phyloP scores from a whole-genome alignment of 352 stramenopile species.

The Phytophthora multivora region DNA sequence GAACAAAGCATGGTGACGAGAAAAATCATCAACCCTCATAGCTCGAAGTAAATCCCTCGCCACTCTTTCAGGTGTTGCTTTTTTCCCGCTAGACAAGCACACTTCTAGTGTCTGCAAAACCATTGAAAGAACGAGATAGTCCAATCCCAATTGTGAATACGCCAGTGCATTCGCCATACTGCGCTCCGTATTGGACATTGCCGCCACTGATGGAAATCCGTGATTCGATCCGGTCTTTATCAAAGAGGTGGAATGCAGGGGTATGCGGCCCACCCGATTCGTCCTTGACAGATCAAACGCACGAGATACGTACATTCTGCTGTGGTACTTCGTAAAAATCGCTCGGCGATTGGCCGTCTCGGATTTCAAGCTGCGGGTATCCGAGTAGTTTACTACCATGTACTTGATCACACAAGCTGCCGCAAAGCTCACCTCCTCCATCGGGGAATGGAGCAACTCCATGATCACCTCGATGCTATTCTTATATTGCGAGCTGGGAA shows the following conservation, averaged over 20 bases:
- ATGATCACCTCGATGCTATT: slow-evolving; percentile 87
- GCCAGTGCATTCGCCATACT: slow-evolving; percentile 82
- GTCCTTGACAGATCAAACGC: slow-evolving; percentile 81
- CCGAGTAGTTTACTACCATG: slow-evolving; percentile 92
- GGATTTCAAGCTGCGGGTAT: slow-evolving; percentile 84
- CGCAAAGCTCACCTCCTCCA: slow-evolving; percentile 87
- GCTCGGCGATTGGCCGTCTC: slow-evolving; percentile 83
- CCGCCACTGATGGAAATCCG: slow-evolving; percentile 25
- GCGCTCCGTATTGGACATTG: slow-evolving; percentile 63
- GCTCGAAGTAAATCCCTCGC: slow-evolving; percentile 72
- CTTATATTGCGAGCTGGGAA: slow-evolving; percentile 87
- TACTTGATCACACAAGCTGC: slow-evolving; percentile 86
- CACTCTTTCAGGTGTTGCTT: slow-evolving; percentile 81
- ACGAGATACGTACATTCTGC: slow-evolving; percentile 80
- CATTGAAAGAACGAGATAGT: slow-evolving; percentile 81
- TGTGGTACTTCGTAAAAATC: slow-evolving; percentile 87
- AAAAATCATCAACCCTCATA: slow-evolving; percentile 89
- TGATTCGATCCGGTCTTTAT: slow-evolving; percentile 30
- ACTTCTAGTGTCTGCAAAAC: slow-evolving; percentile 85
- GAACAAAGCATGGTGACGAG: slow-evolving; percentile 84
- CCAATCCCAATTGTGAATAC: slow-evolving; percentile 79
- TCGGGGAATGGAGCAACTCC: slow-evolving; percentile 84
- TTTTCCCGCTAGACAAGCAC: slow-evolving; percentile 86
- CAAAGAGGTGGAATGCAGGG: slow-evolving; percentile 34
- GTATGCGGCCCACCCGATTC: slow-evolving; percentile 66